Percentiles rank a stretch among this genome's conserved stretches.
Evolutionary conservation across 2,329 filamentous ascomycete genomes (phyloP).

Genomic region (Colletotrichum costaricense): DNA sequence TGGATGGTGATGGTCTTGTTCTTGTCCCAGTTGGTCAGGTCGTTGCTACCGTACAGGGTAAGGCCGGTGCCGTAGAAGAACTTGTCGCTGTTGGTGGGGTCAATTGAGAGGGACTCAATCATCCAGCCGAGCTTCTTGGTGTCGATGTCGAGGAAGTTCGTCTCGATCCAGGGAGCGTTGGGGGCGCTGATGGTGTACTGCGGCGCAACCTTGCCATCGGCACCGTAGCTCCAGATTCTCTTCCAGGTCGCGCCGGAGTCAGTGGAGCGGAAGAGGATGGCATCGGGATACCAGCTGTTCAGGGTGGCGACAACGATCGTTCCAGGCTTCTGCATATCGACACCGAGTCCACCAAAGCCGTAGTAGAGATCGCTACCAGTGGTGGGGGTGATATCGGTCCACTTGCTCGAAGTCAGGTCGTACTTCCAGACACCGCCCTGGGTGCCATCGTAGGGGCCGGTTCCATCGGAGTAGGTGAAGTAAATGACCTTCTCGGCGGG

Average conservation of each 20-base stretch:
- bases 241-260: slow-evolving; percentile 67
- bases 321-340: slow-evolving; percentile 65
- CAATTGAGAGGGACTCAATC: slow-evolving; percentile 68
- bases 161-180: slow-evolving; percentile 64
- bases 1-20: slow-evolving; percentile 59
- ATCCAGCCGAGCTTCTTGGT: slow-evolving; percentile 69
- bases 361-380: slow-evolving; percentile 58
- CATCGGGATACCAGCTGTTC: slow-evolving; percentile 71
- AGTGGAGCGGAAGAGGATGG: slow-evolving; percentile 64
- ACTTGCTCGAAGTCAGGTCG: slow-evolving; percentile 58
- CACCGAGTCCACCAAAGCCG: slow-evolving; percentile 66
- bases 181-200: slow-evolving; percentile 37
- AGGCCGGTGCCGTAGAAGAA: slow-evolving; percentile 71
- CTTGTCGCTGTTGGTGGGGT: slow-evolving; percentile 69
- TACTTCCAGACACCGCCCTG: slow-evolving; percentile 66
- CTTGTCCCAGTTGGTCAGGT: slow-evolving; percentile 66
- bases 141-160: slow-evolving; percentile 58
- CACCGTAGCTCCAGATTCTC: slow-evolving; percentile 58
- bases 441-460: slow-evolving; percentile 68
- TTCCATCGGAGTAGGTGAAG: slow-evolving; percentile 64
- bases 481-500: slow-evolving; percentile 60
- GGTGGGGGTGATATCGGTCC: slow-evolving; percentile 68
- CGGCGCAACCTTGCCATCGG: slow-evolving; percentile 21
- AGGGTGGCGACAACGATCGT: slow-evolving; percentile 67
- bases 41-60: slow-evolving; percentile 64